A percentile compares a stretch with the other conserved stretches of the same genome.
These are phyloP conservation scores for Aaosphaeria arxii DNA, from an alignment of 2,329 filamentous ascomycete genomes.

Conservation along the genomic window DNA sequence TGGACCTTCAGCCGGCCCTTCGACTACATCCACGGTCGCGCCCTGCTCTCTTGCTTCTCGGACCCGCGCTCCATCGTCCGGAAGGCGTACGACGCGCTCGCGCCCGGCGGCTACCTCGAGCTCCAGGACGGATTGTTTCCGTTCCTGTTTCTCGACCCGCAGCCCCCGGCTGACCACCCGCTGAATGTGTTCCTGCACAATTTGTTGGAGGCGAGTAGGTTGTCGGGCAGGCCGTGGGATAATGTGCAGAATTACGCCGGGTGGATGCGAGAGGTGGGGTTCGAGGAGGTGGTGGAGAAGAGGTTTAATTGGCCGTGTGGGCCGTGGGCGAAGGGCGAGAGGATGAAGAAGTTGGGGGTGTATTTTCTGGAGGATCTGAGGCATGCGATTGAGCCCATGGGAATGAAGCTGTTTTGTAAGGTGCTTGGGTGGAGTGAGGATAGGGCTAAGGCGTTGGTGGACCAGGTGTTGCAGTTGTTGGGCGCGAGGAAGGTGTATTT, in stretches of 20 bases:
- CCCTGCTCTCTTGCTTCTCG: conserved; percentile 50
- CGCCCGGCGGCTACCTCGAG: conserved; percentile 50
- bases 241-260: conserved; percentile 36
- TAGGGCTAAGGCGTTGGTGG: conserved; percentile 8
- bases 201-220: conserved; percentile 31
- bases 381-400: conserved; percentile 18
- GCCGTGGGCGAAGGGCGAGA: conserved; percentile 43
- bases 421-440: conserved; percentile 17
- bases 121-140: conserved; percentile 40
- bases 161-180: conserved; percentile 8
- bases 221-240: conserved; percentile 37
- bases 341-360: conserved; percentile 44
- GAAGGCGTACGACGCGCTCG: conserved; percentile 35
- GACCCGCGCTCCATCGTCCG: conserved; percentile 50
- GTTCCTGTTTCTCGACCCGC: conserved; percentile 14
- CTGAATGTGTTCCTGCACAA: conserved; percentile 8
- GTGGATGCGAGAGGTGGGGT: conserved; percentile 42
- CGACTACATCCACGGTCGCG: conserved; percentile 55
- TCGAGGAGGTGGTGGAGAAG: conserved; percentile 42
- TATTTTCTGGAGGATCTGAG: conserved; percentile 25
- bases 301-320: conserved; percentile 37
- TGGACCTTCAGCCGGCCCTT: conserved; percentile 54
- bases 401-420: conserved; percentile 14
- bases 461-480: conserved; percentile 8
- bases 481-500: conserved; percentile 11